Evolutionary conservation across 2,329 filamentous ascomycete genomes (phyloP), one percentile per base, ranked within the genome.

Genomic region (Fusarium circinatum): DNA sequence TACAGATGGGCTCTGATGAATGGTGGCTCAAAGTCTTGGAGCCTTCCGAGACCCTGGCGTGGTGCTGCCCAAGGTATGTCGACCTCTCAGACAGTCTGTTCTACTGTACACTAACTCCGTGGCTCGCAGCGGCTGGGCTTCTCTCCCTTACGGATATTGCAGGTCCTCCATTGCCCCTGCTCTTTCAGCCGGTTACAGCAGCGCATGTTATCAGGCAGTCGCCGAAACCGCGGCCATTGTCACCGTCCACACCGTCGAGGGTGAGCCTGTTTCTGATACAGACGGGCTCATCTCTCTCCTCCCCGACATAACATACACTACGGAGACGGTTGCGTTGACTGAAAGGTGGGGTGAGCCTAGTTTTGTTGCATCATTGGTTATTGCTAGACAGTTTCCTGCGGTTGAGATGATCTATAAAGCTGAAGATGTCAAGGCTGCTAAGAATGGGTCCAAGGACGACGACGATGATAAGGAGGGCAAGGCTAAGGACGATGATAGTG

Each of bases 51-150:
- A 76, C 75, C 22, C 20, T 78, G 12, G 70, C 67, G 11, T 78
- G 56, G 34, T 79, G 75, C 52, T 79, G 73, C 26, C 75, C 71
- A 6, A 78, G 66, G 76, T 76, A 70, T 12, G 14, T n/a, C 8
- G 34, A 13, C 20, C 6, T 41, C 11, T 41, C 9, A 55, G 8
- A 28, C 10, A 28, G 20, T 26, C 24, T 13, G 14, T 5, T 13
- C 4, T 13, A 8, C 12, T 15, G 0, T 12, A 36, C 15, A 24
- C 42, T 76, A 5, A 75, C 9, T 4, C 22, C 12, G 2, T n/a
- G 4, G 6, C 17, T 32, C 12, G 8, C 4, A 78, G 75, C 14
- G 76, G 68, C 22, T 78, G 62, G 54, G 44, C 18, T 3, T 70
- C 49, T 24, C 36, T 56, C 22, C 26, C 32, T 1, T 47, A 51